Base-by-base conservation (phyloP, 176 grass and related monocot species). In the Aegilops longissima region DNA sequence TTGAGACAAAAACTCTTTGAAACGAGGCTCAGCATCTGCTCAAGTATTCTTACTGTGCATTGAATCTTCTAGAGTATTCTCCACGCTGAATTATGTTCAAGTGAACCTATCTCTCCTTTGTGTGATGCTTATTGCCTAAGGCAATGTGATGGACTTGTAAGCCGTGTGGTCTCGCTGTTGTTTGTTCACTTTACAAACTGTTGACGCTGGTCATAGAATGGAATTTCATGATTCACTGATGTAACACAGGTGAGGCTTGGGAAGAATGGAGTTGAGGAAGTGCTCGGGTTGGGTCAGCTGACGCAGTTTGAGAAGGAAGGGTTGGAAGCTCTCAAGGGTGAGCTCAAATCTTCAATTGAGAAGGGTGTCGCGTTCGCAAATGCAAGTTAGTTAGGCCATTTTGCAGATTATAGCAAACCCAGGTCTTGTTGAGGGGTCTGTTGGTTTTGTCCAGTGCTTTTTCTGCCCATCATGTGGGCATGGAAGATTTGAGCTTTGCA, bases 341-440 rank as follows among this genome's bases (percentile, higher is more conserved):
- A 96, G 49, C 89, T 96, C 13, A 91, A 93, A 66, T 30, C 91
- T 36, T 96, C 94, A 24, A 96, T 93, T 59, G 91, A 93, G 59
- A 93, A 93, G 78, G 91, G 94, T 27, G 81, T 96, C 75, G 78
- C 86, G 59, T 96, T 96, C 12, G 89, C 89, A 20, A 80, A 62
- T 21, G 35, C 42, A 38, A 72, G 70, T 18, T 80, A 86, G 76
- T 30, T 58, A 45, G 71, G 17, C 10, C 74, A 79, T 87, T 87
- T 87, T 78, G 79, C 78, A 82, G 72, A 71, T 70, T 63, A 73
- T 67, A 85, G 77, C 79, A 85, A 85, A 85, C 70, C 36, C 52
- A 86, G 20, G 83, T 61, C 64, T 92, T 83, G 83, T 56, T 80
- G 73, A 84, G 69, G 74, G 49, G 66, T 82, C 16, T 51, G 54